phyloP scores from a whole-genome alignment of 805 yeast species.

The Ogataea parapolymorpha region DNA sequence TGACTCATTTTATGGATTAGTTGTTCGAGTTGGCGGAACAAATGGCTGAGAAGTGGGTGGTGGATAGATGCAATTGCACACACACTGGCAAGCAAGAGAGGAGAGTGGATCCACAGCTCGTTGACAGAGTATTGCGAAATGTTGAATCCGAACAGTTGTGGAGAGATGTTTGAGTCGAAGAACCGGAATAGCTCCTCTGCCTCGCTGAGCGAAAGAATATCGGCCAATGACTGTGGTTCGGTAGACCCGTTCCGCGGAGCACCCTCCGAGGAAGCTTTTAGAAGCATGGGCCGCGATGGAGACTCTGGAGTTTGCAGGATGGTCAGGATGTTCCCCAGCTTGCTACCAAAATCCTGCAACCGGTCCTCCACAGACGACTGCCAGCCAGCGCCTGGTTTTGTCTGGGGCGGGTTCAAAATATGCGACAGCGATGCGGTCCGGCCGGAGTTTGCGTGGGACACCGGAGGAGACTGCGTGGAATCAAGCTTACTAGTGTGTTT shows the following conservation, averaged over 20 bases:
- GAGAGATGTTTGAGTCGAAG: slow-evolving; percentile 54
- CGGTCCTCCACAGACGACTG: slow-evolving; percentile 37
- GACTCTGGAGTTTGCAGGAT: slow-evolving; percentile 28
- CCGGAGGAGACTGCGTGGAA: background rate
- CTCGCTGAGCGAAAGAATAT: slow-evolving; percentile 22
- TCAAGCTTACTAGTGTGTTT: background rate
- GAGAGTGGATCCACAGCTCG: slow-evolving; percentile 51
- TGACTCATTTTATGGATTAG: slow-evolving; percentile 30
- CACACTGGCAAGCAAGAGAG: slow-evolving; percentile 56
- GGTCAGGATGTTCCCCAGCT: slow-evolving; percentile 36
- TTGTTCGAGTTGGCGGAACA: slow-evolving; percentile 27
- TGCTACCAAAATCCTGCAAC: slow-evolving; percentile 37
- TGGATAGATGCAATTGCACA: slow-evolving; percentile 63
- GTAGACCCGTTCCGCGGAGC: background rate
- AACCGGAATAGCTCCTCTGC: slow-evolving; percentile 48
- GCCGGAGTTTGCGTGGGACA: background rate
- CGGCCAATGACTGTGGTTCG: slow-evolving; percentile 11
- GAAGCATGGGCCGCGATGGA: slow-evolving; percentile 2
- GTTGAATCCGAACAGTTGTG: slow-evolving; percentile 65
- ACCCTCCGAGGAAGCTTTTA: slow-evolving; percentile 2
- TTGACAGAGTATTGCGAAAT: slow-evolving; percentile 48
- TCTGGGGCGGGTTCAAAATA: slow-evolving; percentile 15
- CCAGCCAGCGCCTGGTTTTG: slow-evolving; percentile 24
- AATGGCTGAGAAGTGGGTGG: slow-evolving; percentile 38
- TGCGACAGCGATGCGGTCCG: slow-evolving; percentile 13